Conservation (phyloP, 2,329 filamentous ascomycete species). For the Fonsecaea monophora region DNA sequence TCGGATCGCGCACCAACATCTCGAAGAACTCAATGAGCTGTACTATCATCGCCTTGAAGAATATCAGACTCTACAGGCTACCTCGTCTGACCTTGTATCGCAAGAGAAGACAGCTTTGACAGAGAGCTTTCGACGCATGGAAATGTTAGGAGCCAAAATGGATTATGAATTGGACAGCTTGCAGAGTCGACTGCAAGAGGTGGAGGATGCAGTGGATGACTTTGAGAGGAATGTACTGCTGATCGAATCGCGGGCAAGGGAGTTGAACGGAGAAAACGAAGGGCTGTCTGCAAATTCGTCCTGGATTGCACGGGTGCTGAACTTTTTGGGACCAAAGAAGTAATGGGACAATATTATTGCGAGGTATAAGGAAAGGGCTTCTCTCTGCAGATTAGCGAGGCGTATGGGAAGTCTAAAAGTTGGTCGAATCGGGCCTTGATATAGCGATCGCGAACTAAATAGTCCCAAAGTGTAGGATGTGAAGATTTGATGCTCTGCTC, state of each 20-base stretch:
- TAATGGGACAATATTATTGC: slow-evolving; percentile 4
- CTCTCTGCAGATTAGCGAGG: slow-evolving; percentile 26
- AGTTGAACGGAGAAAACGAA: slow-evolving; percentile 64
- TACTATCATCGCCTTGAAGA: slow-evolving; percentile 75
- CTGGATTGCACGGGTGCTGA: slow-evolving; percentile 32
- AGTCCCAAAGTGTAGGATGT: background rate
- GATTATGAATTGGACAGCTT: slow-evolving; percentile 89
- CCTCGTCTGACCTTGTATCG: slow-evolving; percentile 71
- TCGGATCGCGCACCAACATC: slow-evolving; percentile 66
- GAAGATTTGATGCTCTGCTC: background rate
- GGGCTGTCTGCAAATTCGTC: slow-evolving; percentile 9
- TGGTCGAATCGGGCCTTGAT: background rate
- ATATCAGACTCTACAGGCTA: slow-evolving; percentile 71
- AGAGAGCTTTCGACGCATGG: slow-evolving; percentile 78
- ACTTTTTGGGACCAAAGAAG: slow-evolving; percentile 28
- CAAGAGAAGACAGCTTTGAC: slow-evolving; percentile 72
- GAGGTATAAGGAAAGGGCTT: background rate
- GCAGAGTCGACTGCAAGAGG: slow-evolving; percentile 80
- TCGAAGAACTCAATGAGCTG: slow-evolving; percentile 68
- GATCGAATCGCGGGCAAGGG: slow-evolving; percentile 69
- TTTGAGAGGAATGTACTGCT: slow-evolving; percentile 80
- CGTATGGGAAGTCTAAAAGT: slow-evolving; percentile 9
- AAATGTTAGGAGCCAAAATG: slow-evolving; percentile 79
- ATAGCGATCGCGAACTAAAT: background rate
- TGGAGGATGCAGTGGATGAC: slow-evolving; percentile 79